Conservation (phyloP, 2,329 filamentous ascomycete genomes). For the Verticillium nubilum region DNA sequence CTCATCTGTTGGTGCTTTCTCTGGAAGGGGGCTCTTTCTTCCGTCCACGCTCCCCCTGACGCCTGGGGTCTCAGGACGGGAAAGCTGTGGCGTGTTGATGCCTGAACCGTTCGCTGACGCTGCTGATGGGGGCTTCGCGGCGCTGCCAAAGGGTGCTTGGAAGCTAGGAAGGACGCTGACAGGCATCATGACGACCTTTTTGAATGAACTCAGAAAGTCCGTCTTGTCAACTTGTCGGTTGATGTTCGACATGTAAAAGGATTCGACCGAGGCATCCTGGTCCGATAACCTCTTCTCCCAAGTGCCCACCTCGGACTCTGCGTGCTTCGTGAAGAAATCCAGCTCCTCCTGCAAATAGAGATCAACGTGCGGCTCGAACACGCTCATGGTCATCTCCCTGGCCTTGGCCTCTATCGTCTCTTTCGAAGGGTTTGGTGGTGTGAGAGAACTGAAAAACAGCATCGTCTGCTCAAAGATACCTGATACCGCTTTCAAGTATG, state of each 20-base stretch:
- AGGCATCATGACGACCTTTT: constrained; percentile 98
- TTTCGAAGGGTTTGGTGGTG: constrained; percentile 58
- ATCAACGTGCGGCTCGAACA: constrained; percentile 92
- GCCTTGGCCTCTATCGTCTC: constrained; percentile 59
- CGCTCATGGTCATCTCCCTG: constrained; percentile 60
- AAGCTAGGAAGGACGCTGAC: constrained; percentile 81
- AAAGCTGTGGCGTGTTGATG: constrained; percentile 27
- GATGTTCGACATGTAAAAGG: constrained; percentile 92
- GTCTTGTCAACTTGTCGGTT: constrained; percentile 93
- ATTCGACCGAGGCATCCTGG: constrained; percentile 85
- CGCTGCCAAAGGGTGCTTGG: constrained; percentile 38
- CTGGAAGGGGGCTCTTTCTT: constrained; percentile 38
- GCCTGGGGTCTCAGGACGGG: constrained; percentile 46
- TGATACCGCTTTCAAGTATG: constrained; percentile 81
- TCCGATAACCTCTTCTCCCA: constrained; percentile 94
- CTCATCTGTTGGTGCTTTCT: constrained; percentile 79
- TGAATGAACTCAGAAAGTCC: constrained; percentile 94
- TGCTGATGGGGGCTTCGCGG: constrained; percentile 16
- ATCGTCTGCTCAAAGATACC: constrained; percentile 83
- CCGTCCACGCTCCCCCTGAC: constrained; percentile 29
- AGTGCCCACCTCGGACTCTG: constrained; percentile 68
- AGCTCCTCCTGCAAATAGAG: constrained; percentile 89
- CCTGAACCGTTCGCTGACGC: constrained; percentile 21
- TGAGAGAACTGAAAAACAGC: constrained; percentile 68
- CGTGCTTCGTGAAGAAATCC: constrained; percentile 73